These are phyloP conservation scores for Phalaenopsis equestris DNA, from an alignment of 106 monocot genomes.

Conservation along the genomic window DNA sequence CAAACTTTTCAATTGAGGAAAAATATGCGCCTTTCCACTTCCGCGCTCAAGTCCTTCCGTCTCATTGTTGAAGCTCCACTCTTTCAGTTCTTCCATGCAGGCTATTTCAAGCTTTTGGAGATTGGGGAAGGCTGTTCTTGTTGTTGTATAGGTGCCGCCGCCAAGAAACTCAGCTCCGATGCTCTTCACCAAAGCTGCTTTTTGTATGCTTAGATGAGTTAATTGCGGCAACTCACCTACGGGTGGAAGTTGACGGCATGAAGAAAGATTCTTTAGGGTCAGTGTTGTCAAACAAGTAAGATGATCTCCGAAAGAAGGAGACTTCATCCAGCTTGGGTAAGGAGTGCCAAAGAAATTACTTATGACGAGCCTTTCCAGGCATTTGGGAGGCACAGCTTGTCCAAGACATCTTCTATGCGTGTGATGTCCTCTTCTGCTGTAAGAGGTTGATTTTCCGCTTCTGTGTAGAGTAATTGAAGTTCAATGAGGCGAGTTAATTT, in stretches of 20 bases:
- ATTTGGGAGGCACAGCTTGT: slow-evolving; percentile 24
- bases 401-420: slow-evolving; percentile 10
- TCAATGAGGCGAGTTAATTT: background rate
- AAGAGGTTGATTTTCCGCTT: background rate
- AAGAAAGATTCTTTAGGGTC: background rate
- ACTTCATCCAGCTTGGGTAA: slow-evolving; percentile 21
- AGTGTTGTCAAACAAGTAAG: slow-evolving; percentile 7
- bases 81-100: background rate
- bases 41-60: background rate
- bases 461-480: background rate
- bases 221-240: slow-evolving; percentile 11
- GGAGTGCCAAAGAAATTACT: slow-evolving; percentile 11
- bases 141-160: too few species aligned
- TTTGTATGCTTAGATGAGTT: background rate
- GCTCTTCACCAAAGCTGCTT: background rate
- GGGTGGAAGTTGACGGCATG: slow-evolving; percentile 10
- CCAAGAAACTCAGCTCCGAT: slow-evolving; percentile 4
- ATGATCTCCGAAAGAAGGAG: background rate
- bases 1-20: background rate
- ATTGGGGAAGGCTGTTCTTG: slow-evolving; percentile 8
- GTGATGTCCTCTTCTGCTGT: background rate
- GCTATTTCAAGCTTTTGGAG: background rate
- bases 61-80: background rate
- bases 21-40: background rate
- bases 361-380: background rate